Evolutionary conservation across 129 eudicot genomes (phyloP).

Genomic region (Smallanthus sonchifolius): DNA sequence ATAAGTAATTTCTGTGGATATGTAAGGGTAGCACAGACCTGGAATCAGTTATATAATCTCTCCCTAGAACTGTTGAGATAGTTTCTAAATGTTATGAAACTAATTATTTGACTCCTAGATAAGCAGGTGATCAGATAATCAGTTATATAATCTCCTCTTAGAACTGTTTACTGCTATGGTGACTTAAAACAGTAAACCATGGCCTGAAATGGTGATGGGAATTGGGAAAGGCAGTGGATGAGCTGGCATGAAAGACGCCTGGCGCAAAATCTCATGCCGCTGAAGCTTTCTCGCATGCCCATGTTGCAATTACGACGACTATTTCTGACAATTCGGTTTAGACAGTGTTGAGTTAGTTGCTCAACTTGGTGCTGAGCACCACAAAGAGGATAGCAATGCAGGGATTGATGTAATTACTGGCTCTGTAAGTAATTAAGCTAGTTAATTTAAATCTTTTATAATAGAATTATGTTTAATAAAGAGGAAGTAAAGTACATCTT

Average conservation of each 20-base stretch:
- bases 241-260: slow-evolving; percentile 84
- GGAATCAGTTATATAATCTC: slow-evolving; percentile 42
- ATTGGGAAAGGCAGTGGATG: slow-evolving; percentile 97
- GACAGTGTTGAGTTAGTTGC: slow-evolving; percentile 93
- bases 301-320: slow-evolving; percentile 79
- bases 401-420: slow-evolving; percentile 98
- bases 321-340: slow-evolving; percentile 98
- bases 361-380: slow-evolving; percentile 96
- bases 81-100: too few relatives aligned
- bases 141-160: not conserved
- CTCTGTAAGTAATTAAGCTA: slow-evolving; percentile 47
- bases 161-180: too few relatives aligned
- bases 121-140: not conserved
- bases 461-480: not conserved
- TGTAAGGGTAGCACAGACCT: slow-evolving; percentile 87
- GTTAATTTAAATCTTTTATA: not conserved
- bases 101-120: not conserved
- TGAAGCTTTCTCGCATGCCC: slow-evolving; percentile 89
- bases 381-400: slow-evolving; percentile 67
- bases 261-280: slow-evolving; percentile 96
- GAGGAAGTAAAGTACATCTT: not conserved
- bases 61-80: too few relatives aligned
- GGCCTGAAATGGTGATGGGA: slow-evolving; percentile 99
- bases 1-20: slow-evolving; percentile 3
- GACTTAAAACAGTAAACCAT: slow-evolving; percentile 86